Evolutionary conservation across 179 eudicot genomes (phyloP).

Genomic region (Amaranthus tricolor): DNA sequence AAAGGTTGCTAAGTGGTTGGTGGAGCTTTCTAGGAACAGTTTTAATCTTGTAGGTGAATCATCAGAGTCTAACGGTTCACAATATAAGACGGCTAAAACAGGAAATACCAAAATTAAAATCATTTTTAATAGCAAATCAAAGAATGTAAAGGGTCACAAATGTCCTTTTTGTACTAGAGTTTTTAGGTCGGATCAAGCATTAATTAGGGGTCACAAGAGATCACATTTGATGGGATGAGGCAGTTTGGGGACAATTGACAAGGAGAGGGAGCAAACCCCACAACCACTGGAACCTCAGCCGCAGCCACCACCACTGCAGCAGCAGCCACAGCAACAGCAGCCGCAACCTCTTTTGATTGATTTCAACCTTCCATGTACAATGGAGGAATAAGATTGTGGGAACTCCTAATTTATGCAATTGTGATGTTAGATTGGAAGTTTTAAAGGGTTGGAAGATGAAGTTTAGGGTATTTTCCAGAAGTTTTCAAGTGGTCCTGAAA

Average conservation of each 20-base stretch:
- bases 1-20: conserved; percentile 90
- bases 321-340: too few species aligned
- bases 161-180: conserved; percentile 83
- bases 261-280: too few species aligned
- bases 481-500: too few species aligned
- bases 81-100: neutral
- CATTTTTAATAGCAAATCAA: conserved; percentile 22
- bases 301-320: rapidly evolving
- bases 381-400: too few species aligned
- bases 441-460: too few species aligned
- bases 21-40: conserved; percentile 78
- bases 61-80: conserved; percentile 25
- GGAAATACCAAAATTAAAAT: neutral
- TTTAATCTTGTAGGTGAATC: conserved; percentile 3
- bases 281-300: rapidly evolving
- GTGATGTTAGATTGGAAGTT: too few species aligned
- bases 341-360: too few species aligned
- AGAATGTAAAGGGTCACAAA: conserved; percentile 55
- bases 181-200: conserved; percentile 86
- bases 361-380: too few species aligned
- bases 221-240: conserved; percentile 57
- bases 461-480: too few species aligned
- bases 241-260: too few species aligned
- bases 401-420: neutral
- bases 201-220: conserved; percentile 99